Base-by-base conservation (phyloP, 1,139 yeast species). In the Candida gigantensis region DNA sequence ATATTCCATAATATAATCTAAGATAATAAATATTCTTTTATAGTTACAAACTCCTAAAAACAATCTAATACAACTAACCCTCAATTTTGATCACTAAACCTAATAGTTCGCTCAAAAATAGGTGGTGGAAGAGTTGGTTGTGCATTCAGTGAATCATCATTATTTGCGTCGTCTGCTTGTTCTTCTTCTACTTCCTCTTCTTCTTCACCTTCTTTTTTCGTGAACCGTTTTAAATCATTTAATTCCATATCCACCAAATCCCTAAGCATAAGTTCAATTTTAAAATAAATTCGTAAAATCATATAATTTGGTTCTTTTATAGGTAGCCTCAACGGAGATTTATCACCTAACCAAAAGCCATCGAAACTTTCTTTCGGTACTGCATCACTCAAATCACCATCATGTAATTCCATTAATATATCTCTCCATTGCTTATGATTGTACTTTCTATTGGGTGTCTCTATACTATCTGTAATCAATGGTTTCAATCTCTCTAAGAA, bases 251-350 rank as follows among this genome's bases (percentile, higher is more conserved):
- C 39, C n/a, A 55, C 46, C 34, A 57, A 39, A n/a, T 37, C 34
- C 14, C 46, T 37, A 14, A 60, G 35, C 24, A 54, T 52, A 19
- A 47, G 40, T 44, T 60, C 64, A 17, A 59, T 49, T 24, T 48
- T 49, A 30, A 43, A 55, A 33, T 77, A 54, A 34, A 74, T 62
- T 43, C 71, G 65, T 43, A 74, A 60, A 16, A 80, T 60, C 35
- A 84, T 73, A 49, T 76, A 84, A 41, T 79, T 74, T 0, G 88
- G 79, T 51, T 86, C 89, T 45, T 71, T 74, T 28, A 82, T 59
- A 0, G 92, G 92, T 35, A 74, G 74, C 31, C 84, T 63, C 24
- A 84, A 57, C 0, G 95, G 95, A 1, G 89, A 80, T 3, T 58
- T 53, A 3, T 79, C 79, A 6, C 82, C 67, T 3, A 82, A 49